Percentiles rank a stretch among this genome's conserved stretches.
These are phyloP conservation scores for Eudorina sp. DNA, from an alignment of 139 green algal genomes.

Conservation along the genomic window DNA sequence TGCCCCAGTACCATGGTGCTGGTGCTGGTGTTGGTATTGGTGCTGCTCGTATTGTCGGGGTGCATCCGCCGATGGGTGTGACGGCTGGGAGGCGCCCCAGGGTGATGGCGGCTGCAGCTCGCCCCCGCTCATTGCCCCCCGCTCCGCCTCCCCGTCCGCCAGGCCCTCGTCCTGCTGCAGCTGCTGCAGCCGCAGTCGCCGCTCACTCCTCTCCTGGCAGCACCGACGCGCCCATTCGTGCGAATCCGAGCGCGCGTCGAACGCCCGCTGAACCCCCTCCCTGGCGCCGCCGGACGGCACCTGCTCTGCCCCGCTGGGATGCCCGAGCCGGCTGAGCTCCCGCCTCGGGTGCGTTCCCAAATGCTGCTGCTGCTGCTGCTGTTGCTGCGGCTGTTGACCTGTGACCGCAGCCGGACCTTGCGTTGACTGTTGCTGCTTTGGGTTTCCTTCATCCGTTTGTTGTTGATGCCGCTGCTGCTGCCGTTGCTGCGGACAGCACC, in stretches of 20 bases:
- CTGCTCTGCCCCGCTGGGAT: too few species aligned
- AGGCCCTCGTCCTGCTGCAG: background rate
- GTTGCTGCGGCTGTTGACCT: background rate
- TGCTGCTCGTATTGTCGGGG: background rate
- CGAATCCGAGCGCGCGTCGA: background rate
- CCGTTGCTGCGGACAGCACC: background rate
- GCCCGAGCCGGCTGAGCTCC: too few species aligned
- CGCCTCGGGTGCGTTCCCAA: background rate
- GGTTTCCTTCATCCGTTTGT: background rate
- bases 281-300: too few species aligned
- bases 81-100: too few species aligned
- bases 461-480: background rate
- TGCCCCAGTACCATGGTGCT: too few species aligned
- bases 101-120: too few species aligned
- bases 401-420: background rate
- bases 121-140: too few species aligned
- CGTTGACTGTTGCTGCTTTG: background rate
- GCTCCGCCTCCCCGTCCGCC: background rate
- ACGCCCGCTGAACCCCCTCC: too few species aligned
- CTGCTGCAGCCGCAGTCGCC: background rate
- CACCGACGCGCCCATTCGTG: conserved; percentile 4
- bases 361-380: background rate
- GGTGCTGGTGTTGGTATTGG: background rate
- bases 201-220: background rate
- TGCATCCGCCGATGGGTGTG: background rate